A percentile compares a stretch with the other conserved stretches of the same genome.
phyloP scores from a whole-genome alignment of 148 eudicot species.

The Spergularia bocconei region DNA sequence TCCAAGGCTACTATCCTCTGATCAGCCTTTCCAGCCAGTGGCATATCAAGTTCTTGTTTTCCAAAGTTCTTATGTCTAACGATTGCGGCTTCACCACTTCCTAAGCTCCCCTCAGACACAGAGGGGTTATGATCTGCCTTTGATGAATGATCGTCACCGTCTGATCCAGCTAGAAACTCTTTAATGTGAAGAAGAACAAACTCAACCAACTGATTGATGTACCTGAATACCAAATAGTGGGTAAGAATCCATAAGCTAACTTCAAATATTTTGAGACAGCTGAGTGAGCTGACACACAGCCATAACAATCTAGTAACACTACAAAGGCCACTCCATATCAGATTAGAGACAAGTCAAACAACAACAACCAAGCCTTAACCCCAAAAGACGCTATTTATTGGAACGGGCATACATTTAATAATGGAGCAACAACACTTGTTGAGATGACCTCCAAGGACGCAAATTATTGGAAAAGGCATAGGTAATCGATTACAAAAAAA shows the following conservation, averaged over 20 bases:
- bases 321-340: conserved; percentile 5
- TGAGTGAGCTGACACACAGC: background rate
- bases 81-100: conserved; percentile 29
- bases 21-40: conserved; percentile 24
- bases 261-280: background rate
- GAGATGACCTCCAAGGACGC: background rate
- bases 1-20: conserved; percentile 28
- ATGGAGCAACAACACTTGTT: background rate
- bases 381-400: background rate
- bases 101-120: conserved; percentile 32
- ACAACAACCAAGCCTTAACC: background rate
- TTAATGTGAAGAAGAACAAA: conserved; percentile 53
- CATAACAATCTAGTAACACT: conserved; percentile 1
- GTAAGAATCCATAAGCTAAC: background rate
- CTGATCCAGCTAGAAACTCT: conserved; percentile 42
- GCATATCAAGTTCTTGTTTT: conserved; percentile 35
- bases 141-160: conserved; percentile 44
- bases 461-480: background rate
- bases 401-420: background rate
- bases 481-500: background rate
- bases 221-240: conserved; percentile 40
- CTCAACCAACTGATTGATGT: conserved; percentile 87
- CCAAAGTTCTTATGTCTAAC: conserved; percentile 27
- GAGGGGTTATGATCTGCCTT: conserved; percentile 37
- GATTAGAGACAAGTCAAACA: background rate